Evolutionary conservation across 768 basidiomycete species (phyloP), one percentile per base, ranked within the genome.

Genomic region (Steccherinum ochraceum): DNA sequence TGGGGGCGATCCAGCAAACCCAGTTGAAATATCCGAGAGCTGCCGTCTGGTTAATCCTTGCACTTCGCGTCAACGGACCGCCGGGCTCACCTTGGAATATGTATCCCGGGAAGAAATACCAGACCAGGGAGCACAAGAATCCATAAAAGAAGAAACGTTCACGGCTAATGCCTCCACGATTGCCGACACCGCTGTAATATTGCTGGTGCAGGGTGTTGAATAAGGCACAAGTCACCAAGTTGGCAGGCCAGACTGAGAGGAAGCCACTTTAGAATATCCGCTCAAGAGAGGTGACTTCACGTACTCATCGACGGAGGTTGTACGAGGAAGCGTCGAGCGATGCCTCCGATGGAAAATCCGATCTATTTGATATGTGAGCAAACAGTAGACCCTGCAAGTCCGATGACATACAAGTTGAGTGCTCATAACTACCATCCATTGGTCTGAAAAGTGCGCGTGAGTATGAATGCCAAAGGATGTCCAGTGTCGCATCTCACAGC

Each of bases 341-440:
- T 61, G 44, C 74, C 75, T 19, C 73, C 74, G 24, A 73, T 64
- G 10, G 68, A 70, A 60, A 66, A 72, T 16, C 71, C 73, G 40
- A 75, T 66, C 54, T 71, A 69, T 23, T 79, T 82, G 69, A 46
- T 13, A 40, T 43, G 40, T 52, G 10, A 53, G 25, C 23, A 46
- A 41, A 11, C 20, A 19, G 16, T 21, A 4, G 21, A 23, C 10
- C 10, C 19, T 23, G 41, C 16, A 23, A 43, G 18, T 35, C 30
- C 7, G 76, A 0, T 68, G 72, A 5, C 84, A 79, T 46, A 88
- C 78, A 39, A 87, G 63, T 57, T 89, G 86, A 0, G 86, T 87
- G 12, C 83, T 86, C 76, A 89, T 80, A 21, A 90, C 84, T 19
- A 89, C 67, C 65, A 89, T 78, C 83, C 87, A 86, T 68, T 88